Base-by-base conservation (phyloP, 352 stramenopile species). In the Halophytophthora batemanensis region DNA sequence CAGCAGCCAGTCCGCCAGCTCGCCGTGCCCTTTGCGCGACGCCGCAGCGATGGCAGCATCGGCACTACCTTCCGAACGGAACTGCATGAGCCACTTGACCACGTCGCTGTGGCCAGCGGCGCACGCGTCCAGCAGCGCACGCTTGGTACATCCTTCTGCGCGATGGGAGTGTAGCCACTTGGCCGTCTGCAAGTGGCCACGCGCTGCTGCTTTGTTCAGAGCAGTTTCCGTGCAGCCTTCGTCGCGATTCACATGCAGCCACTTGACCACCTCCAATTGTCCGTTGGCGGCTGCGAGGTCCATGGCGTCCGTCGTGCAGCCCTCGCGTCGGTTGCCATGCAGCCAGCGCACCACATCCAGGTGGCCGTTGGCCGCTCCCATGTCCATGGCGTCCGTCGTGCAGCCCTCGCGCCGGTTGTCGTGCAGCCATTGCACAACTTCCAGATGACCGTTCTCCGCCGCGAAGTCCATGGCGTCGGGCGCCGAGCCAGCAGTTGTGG, bases 1-100 rank as follows among this genome's bases (percentile, higher is more conserved):
- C 15, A 65, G 25, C 1, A 71, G 39, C 62, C 58, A 71, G 36
- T 48, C 19, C 12, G 55, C 53, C 31, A 64, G 31, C 25, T 48
- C 53, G 2, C 22, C 33, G 34, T 70, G 45, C 17, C 61, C 46
- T 10, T 36, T 36, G 19, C 47, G 57, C 5, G 49, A 46, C 8
- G 62, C 62, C 12, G 55, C 62, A 4, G 59, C 28, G n/a, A 75
- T 64, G 4, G 65, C 69, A 42, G 66, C 51, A 3, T 33, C 15
- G 1, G 57, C 54, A n/a, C 45, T 55, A 7, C 69, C 60, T 53
- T 80, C 66, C 13, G 34, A 56, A 3, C 66, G 63, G 33, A 74
- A 77, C 40, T 63, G 52, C 37, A 77, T 53, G 28, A 82, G 51
- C 64, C 71, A 82, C 50, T 71, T 59, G n/a, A 74, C 70, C 2